Evolutionary conservation across 805 yeast genomes (phyloP), one percentile per base, ranked within the genome.

Genomic region (Saccharomyces jurei): DNA sequence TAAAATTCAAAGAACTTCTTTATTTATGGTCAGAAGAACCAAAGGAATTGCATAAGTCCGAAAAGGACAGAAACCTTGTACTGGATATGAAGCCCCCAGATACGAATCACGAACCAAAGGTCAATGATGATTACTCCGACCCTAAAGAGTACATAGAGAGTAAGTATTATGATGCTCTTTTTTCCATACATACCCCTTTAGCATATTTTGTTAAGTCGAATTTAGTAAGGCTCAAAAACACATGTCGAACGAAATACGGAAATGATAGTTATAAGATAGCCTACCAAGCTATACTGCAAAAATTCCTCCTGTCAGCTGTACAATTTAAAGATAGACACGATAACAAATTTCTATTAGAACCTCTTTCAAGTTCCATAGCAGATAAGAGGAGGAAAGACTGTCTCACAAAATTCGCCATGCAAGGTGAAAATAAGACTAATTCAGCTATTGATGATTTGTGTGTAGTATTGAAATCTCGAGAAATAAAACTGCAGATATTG

Each of bases 401-500:
- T 46, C 51, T 65, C 4, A 49, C 50, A 26, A 58, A 56, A 47
- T 58, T 54, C 22, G 48, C 47, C 25, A 28, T 55, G 5, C 44
- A 21, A 31, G 52, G 29, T 11, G 52, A 26, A 31, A 50, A 49
- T 14, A 31, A 52, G 2, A 46, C 46, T 17, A 61, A 58, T 6
- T 69, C 68, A 27, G 58, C 63, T 8, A 46, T 70, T 1, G 61
- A 60, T 1, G 71, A 67, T 14, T 56, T 77, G 1, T 61, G 72
- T 2, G 63, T 70, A 41, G 73, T 75, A 41, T 68, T 81, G 55
- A 82, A 81, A 57, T 70, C 78, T 2, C 68, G 85, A 36, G 86
- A 82, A 58, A 78, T 83, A 1, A 84, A 81, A 57, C 62, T 82
- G 31, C 86, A 82, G 60, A 69, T 81, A 0, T 59, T 82, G 1